Percentiles rank a stretch among this genome's conserved stretches.
These are phyloP conservation scores for Aaosphaeria pasadenensis DNA, from an alignment of 2,329 filamentous ascomycete species.

Conservation along the genomic window DNA sequence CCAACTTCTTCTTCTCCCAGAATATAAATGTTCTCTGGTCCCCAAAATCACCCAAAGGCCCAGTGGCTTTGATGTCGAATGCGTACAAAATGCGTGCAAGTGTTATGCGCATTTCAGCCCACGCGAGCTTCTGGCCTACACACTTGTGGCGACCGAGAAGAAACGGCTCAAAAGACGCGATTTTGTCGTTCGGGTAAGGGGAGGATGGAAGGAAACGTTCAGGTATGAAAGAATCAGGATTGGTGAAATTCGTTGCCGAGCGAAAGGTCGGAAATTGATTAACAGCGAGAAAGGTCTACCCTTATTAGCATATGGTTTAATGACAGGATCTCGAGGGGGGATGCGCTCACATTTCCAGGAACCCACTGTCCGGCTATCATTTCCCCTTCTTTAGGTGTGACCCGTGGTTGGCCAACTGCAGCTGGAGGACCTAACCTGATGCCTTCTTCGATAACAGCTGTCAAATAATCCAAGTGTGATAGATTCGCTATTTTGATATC, in stretches of 20 bases:
- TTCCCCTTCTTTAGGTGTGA: slow-evolving; percentile 1
- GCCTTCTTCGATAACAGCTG: slow-evolving; percentile 22
- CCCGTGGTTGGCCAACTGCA: not conserved
- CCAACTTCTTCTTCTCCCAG: slow-evolving; percentile 18
- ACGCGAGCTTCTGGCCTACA: slow-evolving; percentile 26
- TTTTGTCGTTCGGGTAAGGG: slow-evolving; percentile 22
- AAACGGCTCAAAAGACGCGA: slow-evolving; percentile 24
- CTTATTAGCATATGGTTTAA: not conserved
- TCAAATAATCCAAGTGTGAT: slow-evolving; percentile 18
- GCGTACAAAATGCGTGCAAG: slow-evolving; percentile 39
- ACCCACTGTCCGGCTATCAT: slow-evolving; percentile 6
- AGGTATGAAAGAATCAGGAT: slow-evolving; percentile 27
- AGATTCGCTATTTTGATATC: slow-evolving; percentile 22
- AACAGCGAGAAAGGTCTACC: slow-evolving; percentile 16
- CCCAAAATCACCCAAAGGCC: slow-evolving; percentile 15
- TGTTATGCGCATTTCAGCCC: slow-evolving; percentile 33
- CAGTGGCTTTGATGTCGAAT: slow-evolving; percentile 31
- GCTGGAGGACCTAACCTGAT: slow-evolving; percentile 10
- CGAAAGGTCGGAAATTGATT: slow-evolving; percentile 23
- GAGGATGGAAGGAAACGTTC: slow-evolving; percentile 28
- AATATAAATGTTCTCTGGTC: slow-evolving; percentile 19
- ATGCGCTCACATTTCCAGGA: slow-evolving; percentile 6
- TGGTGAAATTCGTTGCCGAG: slow-evolving; percentile 21
- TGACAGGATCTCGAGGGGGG: not conserved
- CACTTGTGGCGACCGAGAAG: slow-evolving; percentile 23